phyloP scores from a whole-genome alignment of 2,329 filamentous ascomycete genomes.

The Fusarium torulosum region DNA sequence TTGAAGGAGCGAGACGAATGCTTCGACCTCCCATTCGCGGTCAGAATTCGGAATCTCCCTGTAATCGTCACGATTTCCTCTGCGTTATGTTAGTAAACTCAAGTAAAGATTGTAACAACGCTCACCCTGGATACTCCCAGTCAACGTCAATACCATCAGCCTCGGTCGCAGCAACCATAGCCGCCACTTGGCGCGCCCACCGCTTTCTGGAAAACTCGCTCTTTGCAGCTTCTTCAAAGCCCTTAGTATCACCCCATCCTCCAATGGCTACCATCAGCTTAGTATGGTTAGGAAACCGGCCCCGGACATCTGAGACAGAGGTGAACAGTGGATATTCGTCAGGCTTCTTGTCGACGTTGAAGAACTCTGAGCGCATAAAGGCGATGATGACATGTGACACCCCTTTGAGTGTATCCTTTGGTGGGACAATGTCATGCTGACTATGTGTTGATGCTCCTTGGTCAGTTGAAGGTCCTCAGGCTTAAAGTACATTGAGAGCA shows the following conservation, averaged over 20 bases:
- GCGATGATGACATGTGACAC: conserved; percentile 71
- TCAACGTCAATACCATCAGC: conserved; percentile 76
- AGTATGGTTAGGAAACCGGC: conserved; percentile 63
- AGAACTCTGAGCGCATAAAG: conserved; percentile 66
- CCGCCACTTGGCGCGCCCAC: conserved; percentile 74
- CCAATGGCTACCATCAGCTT: conserved; percentile 79
- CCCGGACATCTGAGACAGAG: conserved; percentile 61
- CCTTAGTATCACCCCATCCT: conserved; percentile 77
- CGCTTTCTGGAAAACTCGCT: conserved; percentile 63
- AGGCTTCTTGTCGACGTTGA: conserved; percentile 59
- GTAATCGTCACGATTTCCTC: conserved; percentile 79
- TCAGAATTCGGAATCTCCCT: conserved; percentile 71
- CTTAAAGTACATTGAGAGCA: neutral
- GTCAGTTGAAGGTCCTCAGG: conserved; percentile 5
- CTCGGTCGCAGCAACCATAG: conserved; percentile 70
- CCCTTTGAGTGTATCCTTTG: conserved; percentile 52
- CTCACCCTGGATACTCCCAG: conserved; percentile 71
- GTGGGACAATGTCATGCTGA: conserved; percentile 61
- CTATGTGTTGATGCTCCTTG: conserved; percentile 52
- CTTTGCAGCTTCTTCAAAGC: conserved; percentile 70
- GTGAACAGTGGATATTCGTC: conserved; percentile 66
- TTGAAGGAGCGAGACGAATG: conserved; percentile 71
- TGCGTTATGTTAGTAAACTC: conserved; percentile 35
- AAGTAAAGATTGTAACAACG: neutral
- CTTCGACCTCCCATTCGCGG: conserved; percentile 71